Evolutionary conservation across 176 grass and related monocot species (phyloP), one percentile per base, ranked within the genome.

Genomic region (Puccinellia tenuiflora): DNA sequence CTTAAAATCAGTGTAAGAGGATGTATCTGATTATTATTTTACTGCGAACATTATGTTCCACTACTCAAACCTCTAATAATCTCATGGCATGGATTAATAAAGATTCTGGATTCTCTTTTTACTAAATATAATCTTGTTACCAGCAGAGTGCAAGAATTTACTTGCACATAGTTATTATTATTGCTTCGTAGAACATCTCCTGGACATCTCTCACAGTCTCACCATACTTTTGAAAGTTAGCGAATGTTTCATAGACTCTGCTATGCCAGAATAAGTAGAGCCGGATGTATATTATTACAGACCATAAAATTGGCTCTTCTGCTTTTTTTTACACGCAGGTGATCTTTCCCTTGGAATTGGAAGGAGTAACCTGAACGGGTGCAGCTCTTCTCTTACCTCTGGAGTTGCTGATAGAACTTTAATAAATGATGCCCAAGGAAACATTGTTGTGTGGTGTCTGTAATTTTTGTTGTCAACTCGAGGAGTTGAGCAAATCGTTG

Each of bases 401-500:
- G 38, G 61, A 76, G 88, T 25, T 75, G 75, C 37, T 68, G n/a
- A 73, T 90, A 78, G 79, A 60, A 59, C 67, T 67, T 18, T 16
- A 84, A 90, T 90, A 87, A 85, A 83, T 86, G 60, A 43, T 75
- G 88, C 47, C n/a, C n/a, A 86, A 83, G 57, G 21, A 88, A 89
- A 87, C 84, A 84, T 60, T 80, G 18, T 12, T 84, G 40, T 84
- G 9, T 48, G 55, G 33, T 87, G 51, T 53, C 14, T 79, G 87
- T 76, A 68, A 31, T 30, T 72, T 61, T 68, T 18, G 7, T n/a
- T 56, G 43, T 28, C 3, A 13, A 29, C 26, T 72, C 4, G 9
- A 55, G 60, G 25, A 79, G 37, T 64, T 47, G 65, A 79, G 79
- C 79, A 79, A 59, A 50, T 56, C 1, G 5, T 22, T 21, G 8